Evolutionary conservation across 257 asterid species (phyloP).

Genomic region (Solanum gandarillasii): DNA sequence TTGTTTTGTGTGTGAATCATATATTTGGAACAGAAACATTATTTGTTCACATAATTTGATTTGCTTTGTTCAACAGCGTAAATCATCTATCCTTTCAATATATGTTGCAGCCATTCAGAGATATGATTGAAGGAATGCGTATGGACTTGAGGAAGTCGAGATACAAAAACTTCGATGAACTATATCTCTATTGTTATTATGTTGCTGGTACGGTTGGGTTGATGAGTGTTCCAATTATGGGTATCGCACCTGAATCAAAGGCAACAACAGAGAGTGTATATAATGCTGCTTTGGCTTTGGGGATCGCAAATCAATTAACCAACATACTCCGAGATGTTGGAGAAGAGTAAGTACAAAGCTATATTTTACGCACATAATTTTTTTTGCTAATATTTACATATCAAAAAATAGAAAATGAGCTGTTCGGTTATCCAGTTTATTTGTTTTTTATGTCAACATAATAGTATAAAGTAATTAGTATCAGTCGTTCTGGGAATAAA

Average conservation of each 20-base stretch:
- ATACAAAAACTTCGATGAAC: constrained; percentile 80
- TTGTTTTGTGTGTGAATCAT: neutral
- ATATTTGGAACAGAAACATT: neutral
- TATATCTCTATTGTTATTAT: constrained; percentile 83
- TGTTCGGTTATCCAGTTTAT: neutral
- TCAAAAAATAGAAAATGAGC: neutral
- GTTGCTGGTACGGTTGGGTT: constrained; percentile 98
- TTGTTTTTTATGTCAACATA: neutral
- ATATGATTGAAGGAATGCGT: constrained; percentile 98
- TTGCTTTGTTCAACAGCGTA: neutral
- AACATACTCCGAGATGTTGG: constrained; percentile 97
- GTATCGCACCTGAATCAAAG: constrained; percentile 80
- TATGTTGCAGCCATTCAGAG: constrained; percentile 78
- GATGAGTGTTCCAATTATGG: constrained; percentile 99
- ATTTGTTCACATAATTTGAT: neutral
- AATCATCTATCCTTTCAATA: neutral
- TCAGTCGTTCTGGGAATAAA: neutral
- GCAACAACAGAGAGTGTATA: constrained; percentile 88
- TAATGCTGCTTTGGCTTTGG: constrained; percentile 70
- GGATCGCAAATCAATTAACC: constrained; percentile 89
- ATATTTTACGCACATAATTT: neutral
- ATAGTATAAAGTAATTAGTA: neutral
- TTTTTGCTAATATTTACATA: neutral
- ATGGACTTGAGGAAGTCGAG: constrained; percentile 84
- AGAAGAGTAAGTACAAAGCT: constrained; percentile 70